Evolutionary conservation across 2,329 filamentous ascomycete genomes (phyloP).

Genomic region (Herpotrichia juniperi): DNA sequence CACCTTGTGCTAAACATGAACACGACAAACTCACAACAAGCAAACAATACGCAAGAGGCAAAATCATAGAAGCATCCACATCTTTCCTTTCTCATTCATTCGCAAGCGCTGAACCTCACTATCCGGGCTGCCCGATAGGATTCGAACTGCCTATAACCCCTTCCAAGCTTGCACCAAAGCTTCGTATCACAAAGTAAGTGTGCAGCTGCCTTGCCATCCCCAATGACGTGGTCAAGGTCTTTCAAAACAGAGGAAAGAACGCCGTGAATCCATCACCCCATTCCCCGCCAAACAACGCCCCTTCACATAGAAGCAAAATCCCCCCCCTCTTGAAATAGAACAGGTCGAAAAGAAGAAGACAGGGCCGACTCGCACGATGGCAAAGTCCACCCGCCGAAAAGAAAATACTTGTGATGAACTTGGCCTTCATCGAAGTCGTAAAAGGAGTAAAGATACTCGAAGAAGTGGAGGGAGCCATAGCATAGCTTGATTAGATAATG

Average conservation of each 20-base stretch:
- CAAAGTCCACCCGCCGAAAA: background rate
- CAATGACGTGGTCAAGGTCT: background rate
- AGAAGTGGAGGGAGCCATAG: constrained; percentile 6
- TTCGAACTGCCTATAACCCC: background rate
- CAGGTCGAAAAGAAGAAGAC: background rate
- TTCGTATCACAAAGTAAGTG: background rate
- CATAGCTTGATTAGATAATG: constrained; percentile 40
- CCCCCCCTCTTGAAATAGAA: background rate
- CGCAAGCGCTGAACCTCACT: background rate
- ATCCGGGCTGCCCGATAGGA: background rate
- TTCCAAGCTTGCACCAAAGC: background rate
- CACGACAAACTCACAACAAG: background rate
- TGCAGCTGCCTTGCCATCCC: background rate
- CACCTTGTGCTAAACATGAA: too few relatives aligned
- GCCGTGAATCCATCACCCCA: background rate
- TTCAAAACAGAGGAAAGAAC: background rate
- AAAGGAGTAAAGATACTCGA: constrained; percentile 9
- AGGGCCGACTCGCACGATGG: too few relatives aligned
- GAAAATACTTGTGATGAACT: background rate
- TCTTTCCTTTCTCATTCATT: background rate
- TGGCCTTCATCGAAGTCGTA: constrained; percentile 7
- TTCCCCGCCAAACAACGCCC: background rate
- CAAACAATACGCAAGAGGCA: background rate
- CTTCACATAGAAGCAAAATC: background rate
- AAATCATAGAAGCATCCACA: background rate